Percentiles rank a stretch among this genome's conserved stretches.
These are phyloP conservation scores for Monilinia polystroma DNA, from an alignment of 2,329 filamentous ascomycete genomes.

Conservation along the genomic window DNA sequence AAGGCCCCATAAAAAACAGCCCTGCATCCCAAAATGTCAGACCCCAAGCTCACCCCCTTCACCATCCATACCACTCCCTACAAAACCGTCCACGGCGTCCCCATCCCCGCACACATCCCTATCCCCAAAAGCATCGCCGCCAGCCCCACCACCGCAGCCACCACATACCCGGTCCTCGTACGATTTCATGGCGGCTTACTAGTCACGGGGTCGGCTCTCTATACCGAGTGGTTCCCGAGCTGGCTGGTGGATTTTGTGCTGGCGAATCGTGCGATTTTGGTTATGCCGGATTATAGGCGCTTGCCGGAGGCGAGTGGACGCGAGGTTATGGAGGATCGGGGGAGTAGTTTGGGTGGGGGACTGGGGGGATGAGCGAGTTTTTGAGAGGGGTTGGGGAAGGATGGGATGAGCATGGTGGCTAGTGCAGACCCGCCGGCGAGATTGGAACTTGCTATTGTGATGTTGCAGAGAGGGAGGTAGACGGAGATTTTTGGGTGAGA, in stretches of 20 bases:
- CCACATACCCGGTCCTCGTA: no score
- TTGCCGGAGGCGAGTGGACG: no score
- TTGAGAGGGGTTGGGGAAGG: no score
- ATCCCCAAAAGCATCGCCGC: slow-evolving; percentile 11
- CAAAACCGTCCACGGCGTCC: not conserved
- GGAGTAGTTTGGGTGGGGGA: not conserved
- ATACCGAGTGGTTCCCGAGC: no score
- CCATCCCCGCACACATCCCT: slow-evolving; percentile 12
- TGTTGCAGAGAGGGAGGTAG: slow-evolving; percentile 16
- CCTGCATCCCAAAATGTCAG: slow-evolving; percentile 7
- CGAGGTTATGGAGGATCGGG: not conserved
- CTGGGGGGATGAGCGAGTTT: not conserved
- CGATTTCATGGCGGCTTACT: no score
- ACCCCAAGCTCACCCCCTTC: not conserved
- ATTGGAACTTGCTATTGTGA: slow-evolving; percentile 1
- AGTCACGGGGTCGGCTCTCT: no score
- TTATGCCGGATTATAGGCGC: no score
- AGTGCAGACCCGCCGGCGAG: not conserved
- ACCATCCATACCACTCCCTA: not conserved
- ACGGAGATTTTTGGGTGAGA: slow-evolving; percentile 12
- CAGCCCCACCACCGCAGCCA: no score
- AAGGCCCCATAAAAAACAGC: not conserved
- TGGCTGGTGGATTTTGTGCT: no score
- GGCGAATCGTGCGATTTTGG: no score
- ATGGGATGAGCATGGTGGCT: no score